phyloP scores from a whole-genome alignment of 1,139 yeast genomes.

The Wickerhamiella pararugosa region DNA sequence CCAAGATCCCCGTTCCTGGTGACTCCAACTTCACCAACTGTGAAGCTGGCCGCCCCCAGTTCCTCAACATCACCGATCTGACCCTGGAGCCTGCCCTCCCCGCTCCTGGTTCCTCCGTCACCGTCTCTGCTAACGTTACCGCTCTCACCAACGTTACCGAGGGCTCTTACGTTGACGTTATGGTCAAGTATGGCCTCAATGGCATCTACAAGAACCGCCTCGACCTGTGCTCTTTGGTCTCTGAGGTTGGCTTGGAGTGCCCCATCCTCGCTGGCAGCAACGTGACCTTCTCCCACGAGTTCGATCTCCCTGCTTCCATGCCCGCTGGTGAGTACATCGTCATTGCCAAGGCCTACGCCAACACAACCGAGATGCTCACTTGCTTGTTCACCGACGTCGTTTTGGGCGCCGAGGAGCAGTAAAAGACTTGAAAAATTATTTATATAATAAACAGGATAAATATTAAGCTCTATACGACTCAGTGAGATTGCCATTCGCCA shows the following conservation, averaged over 20 bases:
- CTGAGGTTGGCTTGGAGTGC: conserved; percentile 62
- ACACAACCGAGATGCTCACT: conserved; percentile 63
- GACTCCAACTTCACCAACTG: conserved; percentile 73
- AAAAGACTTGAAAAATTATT: neutral
- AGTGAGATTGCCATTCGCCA: neutral
- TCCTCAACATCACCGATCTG: conserved; percentile 46
- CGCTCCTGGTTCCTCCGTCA: conserved; percentile 57
- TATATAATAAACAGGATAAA: neutral
- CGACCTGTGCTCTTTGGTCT: conserved; percentile 78
- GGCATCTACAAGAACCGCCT: conserved; percentile 70
- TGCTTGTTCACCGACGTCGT: conserved; percentile 68
- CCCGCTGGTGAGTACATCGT: conserved; percentile 91
- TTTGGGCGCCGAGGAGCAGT: conserved; percentile 14
- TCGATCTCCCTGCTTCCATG: conserved; percentile 80
- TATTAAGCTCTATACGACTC: neutral
- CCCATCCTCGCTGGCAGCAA: conserved; percentile 54
- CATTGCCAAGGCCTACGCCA: conserved; percentile 76
- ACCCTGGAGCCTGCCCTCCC: conserved; percentile 79
- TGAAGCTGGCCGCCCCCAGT: conserved; percentile 47
- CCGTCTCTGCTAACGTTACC: conserved; percentile 59
- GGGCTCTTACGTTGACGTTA: conserved; percentile 90
- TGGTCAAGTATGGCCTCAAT: conserved; percentile 84
- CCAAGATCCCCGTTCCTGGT: conserved; percentile 43
- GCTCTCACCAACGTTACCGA: conserved; percentile 43
- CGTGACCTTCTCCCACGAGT: conserved; percentile 49